A percentile compares a stretch with the other conserved stretches of the same genome.
Evolutionary conservation across 768 basidiomycete species (phyloP).

Genomic region (Candolleomyces aberdarensis): DNA sequence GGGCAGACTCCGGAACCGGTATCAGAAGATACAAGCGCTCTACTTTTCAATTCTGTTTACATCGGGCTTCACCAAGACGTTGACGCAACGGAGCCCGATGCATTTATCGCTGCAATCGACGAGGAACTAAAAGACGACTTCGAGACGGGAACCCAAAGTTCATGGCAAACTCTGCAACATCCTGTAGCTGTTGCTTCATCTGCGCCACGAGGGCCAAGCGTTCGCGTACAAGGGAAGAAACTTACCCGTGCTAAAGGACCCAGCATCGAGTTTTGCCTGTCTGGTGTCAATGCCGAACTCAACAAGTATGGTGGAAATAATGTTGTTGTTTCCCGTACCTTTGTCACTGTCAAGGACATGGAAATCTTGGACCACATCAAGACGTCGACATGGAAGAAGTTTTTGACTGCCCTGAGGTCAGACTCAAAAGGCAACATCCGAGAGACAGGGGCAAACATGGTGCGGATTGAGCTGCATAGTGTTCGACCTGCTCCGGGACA

Average conservation of each 20-base stretch:
- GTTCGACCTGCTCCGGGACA: constrained; percentile 71
- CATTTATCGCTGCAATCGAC: constrained; percentile 88
- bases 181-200: background rate
- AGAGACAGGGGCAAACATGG: constrained; percentile 92
- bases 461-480: constrained; percentile 74
- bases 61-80: constrained; percentile 83
- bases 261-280: constrained; percentile 81
- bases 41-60: constrained; percentile 92
- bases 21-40: constrained; percentile 66
- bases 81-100: constrained; percentile 70
- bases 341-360: constrained; percentile 65
- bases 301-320: constrained; percentile 60
- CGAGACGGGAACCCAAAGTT: constrained; percentile 76
- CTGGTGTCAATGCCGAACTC: constrained; percentile 59
- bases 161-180: constrained; percentile 81
- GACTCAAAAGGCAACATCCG: constrained; percentile 86
- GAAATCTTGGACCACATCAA: constrained; percentile 98
- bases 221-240: constrained; percentile 51
- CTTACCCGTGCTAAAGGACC: constrained; percentile 73
- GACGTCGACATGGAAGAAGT: constrained; percentile 98
- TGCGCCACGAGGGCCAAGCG: constrained; percentile 33
- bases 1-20: constrained; percentile 84
- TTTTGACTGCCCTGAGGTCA: constrained; percentile 80
- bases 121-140: constrained; percentile 78
- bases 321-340: constrained; percentile 59